Evolutionary conservation across 352 stramenopile genomes (phyloP), one percentile per base, ranked within the genome.

Genomic region (Phytophthora lateralis): DNA sequence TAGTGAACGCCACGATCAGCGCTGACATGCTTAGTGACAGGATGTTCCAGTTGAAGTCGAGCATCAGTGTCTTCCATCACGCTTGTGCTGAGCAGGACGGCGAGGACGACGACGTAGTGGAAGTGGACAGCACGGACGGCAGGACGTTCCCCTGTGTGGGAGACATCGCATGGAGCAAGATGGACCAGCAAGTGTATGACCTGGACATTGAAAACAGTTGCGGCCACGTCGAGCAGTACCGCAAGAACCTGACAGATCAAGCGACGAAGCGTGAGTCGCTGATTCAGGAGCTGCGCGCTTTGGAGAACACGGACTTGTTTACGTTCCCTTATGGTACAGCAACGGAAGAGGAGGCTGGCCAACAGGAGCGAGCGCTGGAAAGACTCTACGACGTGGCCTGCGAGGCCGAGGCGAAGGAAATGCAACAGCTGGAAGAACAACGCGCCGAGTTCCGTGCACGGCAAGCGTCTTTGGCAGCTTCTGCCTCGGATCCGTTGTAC

Each of bases 1-100:
- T 95, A 1, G 85, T 91, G 29, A 92, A 79, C 46, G 82, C 83
- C 17, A 91, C 84, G 6, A 93, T 95, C 54, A 93, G 81, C 27
- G 81, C 86, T 0, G 86, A 95, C 45, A 74, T 95, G 66, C 69
- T 95, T 29, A 95, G 86, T 70, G 86, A 95, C 60, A 82, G 86
- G 51, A 93, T 95, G 84, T 95, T 95, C 64, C 86, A 95, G 71
- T 73, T 95, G 49, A 75, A 93, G 63, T 92, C 82, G 50, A 91
- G 78, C 53, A 71, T 93, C 24, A 88, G 70, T 43, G 78, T 76
- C 10, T 95, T 95, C 60, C 74, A 87, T 43, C 77, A 91, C 26
- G 86, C 82, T 4, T 69, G 62, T 34, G 80, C 85, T 5, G 78
- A 84, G 5, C 74, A 77, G 32, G 57, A 79, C 6, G 55, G 66